Conservation (phyloP, 2,329 filamentous ascomycete species). For the Neofusicoccum parvum region DNA sequence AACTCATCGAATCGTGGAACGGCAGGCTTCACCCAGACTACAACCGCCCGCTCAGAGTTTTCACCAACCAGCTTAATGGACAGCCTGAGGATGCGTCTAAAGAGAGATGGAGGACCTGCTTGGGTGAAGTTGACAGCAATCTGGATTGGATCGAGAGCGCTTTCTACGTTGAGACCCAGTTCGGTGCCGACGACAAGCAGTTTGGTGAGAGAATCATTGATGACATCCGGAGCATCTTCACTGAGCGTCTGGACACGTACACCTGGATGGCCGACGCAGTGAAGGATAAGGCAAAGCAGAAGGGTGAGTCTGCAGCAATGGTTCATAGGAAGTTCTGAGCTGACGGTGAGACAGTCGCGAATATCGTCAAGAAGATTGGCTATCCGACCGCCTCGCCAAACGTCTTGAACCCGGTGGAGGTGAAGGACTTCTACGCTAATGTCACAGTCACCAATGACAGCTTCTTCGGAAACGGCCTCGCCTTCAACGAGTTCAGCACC, state of each 20-base stretch:
- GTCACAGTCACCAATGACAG: conserved; percentile 54
- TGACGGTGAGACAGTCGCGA: conserved; percentile 50
- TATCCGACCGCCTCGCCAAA: conserved; percentile 65
- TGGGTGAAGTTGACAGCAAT: conserved; percentile 58
- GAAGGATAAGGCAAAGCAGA: conserved; percentile 61
- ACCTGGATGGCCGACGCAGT: conserved; percentile 68
- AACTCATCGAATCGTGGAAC: conserved; percentile 58
- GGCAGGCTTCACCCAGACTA: conserved; percentile 60
- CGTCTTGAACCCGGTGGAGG: conserved; percentile 58
- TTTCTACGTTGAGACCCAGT: conserved; percentile 68
- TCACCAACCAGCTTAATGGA: background rate
- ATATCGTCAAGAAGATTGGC: conserved; percentile 69
- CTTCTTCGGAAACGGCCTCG: conserved; percentile 62
- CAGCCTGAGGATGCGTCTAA: background rate
- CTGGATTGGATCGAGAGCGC: conserved; percentile 70
- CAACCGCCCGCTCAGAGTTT: conserved; percentile 58
- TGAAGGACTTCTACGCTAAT: conserved; percentile 60
- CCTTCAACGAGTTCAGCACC: conserved; percentile 53
- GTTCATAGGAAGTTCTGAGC: background rate
- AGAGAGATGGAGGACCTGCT: conserved; percentile 69
- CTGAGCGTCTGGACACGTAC: conserved; percentile 59
- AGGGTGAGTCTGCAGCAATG: conserved; percentile 35
- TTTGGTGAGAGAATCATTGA: conserved; percentile 71
- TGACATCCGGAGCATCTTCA: conserved; percentile 69
- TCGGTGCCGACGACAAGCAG: conserved; percentile 66